Base-by-base conservation (phyloP, 2,329 filamentous ascomycete species). In the Exophiala lecanii-corni region DNA sequence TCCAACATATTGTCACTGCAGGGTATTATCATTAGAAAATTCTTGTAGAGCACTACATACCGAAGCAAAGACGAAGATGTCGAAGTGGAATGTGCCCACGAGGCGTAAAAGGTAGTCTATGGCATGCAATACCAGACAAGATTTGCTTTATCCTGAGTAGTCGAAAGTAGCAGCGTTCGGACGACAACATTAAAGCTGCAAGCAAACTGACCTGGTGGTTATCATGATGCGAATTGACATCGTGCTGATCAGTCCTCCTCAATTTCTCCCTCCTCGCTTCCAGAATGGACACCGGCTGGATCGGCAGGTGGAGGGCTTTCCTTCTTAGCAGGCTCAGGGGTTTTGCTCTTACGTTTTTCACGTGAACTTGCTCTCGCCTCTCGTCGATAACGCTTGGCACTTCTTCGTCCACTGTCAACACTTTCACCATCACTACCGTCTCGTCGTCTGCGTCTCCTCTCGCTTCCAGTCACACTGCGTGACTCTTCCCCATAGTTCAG, bases 181-280 rank as follows among this genome's bases (percentile, higher is more conserved):
- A 23, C n/a, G 21, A 40, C 17, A 18, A 31, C 19, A 28, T 26
- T 32, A 9, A 40, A 30, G 18, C 21, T 41, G 31, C 30, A 32
- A 31, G 19, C 13, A 36, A 21, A 52, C 49, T 52, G 40, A 52
- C 46, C 49, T 49, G 39, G 16, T 32, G 32, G 16, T 23, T 20
- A 4, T 15, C 31, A 43, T 34, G n/a, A 10, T 17, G 21, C 16
- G 10, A 19, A 17, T 12, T 19, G 12, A 19, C 13, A 12, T 34
- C 30, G 7, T 7, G 23, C 23, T 12, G 5, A 20, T 28, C 41
- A 72, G 48, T 72, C 70, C 72, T 97, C 89, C 66, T 95, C 92
- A 57, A 98, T 97, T 70, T 98, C 92, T 39, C 92, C 92, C 67
- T 98, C 92, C 68, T 98, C 92, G 60, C 89, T 96, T 40, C 92